Conservation (phyloP, 2,329 filamentous ascomycete species). For the Nigrospora oryzae region DNA sequence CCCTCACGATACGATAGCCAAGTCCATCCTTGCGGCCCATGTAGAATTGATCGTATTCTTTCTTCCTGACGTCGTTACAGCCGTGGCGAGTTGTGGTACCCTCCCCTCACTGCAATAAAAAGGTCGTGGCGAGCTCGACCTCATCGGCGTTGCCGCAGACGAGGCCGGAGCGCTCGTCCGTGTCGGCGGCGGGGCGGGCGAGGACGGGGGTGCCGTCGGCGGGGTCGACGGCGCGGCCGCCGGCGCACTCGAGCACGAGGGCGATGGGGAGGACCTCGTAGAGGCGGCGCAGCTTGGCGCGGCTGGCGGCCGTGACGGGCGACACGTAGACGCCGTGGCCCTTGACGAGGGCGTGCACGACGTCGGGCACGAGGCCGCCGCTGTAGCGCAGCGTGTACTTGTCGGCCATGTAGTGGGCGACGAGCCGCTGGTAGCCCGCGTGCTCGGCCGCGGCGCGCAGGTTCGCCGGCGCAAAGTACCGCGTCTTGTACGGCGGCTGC, state of each 20-base stretch:
- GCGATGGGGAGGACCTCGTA: constrained; percentile 55
- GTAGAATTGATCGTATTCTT: too few relatives aligned
- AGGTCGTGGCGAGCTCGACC: constrained; percentile 26
- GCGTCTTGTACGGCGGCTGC: constrained; percentile 31
- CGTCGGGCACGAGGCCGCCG: constrained; percentile 53
- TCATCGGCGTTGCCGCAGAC: constrained; percentile 42
- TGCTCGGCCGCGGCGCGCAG: constrained; percentile 47
- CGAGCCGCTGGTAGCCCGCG: constrained; percentile 36
- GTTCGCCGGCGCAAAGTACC: constrained; percentile 57
- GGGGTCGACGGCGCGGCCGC: constrained; percentile 46
- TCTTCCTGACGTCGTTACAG: too few relatives aligned
- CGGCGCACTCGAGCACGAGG: constrained; percentile 50
- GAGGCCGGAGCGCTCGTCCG: constrained; percentile 41
- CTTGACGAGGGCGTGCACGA: constrained; percentile 49
- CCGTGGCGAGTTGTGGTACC: too few relatives aligned
- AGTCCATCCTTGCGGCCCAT: too few relatives aligned
- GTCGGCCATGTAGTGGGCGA: constrained; percentile 39
- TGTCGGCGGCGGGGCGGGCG: constrained; percentile 24
- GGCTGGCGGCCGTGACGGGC: constrained; percentile 41
- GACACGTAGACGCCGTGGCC: constrained; percentile 54
- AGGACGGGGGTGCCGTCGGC: constrained; percentile 31
- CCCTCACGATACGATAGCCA: too few relatives aligned
- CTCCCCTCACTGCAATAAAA: neutral
- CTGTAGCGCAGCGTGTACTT: constrained; percentile 53
- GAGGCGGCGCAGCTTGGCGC: constrained; percentile 48